These are phyloP conservation scores for Ceratobasidium papillatum DNA, from an alignment of 1,284 basidiomycete genomes.

Conservation along the genomic window DNA sequence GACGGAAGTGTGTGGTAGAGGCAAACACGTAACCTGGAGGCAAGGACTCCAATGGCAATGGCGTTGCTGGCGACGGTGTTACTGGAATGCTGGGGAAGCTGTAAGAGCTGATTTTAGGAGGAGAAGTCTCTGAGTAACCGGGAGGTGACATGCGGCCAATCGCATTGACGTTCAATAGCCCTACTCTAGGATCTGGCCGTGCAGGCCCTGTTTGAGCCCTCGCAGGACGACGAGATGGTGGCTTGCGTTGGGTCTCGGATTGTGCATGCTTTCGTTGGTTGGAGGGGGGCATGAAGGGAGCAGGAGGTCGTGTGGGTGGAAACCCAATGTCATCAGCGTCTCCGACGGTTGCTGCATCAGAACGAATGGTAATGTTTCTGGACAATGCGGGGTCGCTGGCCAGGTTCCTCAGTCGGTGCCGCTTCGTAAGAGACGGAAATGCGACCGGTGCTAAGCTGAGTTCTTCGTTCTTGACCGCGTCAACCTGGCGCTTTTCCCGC, in stretches of 20 bases:
- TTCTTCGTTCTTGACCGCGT: background rate
- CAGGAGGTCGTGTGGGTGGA: background rate
- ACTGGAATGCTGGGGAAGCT: background rate
- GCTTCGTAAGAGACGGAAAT: background rate
- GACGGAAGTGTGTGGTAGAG: slow-evolving; percentile 9
- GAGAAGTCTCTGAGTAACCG: background rate
- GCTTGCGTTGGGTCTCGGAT: background rate
- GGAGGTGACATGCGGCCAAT: background rate
- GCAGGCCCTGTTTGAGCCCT: background rate
- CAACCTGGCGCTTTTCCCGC: background rate
- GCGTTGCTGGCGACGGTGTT: too few species aligned
- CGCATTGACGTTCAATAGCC: slow-evolving; percentile 4
- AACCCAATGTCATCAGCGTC: background rate
- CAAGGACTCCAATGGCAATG: slow-evolving; percentile 17
- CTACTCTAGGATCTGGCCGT: background rate
- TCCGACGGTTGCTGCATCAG: slow-evolving; percentile 9
- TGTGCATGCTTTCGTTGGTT: background rate
- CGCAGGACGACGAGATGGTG: background rate
- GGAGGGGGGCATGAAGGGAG: background rate
- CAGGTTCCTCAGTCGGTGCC: background rate
- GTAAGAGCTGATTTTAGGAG: background rate
- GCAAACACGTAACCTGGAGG: slow-evolving; percentile 24
- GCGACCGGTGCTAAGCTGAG: background rate
- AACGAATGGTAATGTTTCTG: background rate
- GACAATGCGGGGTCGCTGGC: background rate